These are phyloP conservation scores for Litchi chinensis DNA, from an alignment of 345 rosid genomes.

Conservation along the genomic window DNA sequence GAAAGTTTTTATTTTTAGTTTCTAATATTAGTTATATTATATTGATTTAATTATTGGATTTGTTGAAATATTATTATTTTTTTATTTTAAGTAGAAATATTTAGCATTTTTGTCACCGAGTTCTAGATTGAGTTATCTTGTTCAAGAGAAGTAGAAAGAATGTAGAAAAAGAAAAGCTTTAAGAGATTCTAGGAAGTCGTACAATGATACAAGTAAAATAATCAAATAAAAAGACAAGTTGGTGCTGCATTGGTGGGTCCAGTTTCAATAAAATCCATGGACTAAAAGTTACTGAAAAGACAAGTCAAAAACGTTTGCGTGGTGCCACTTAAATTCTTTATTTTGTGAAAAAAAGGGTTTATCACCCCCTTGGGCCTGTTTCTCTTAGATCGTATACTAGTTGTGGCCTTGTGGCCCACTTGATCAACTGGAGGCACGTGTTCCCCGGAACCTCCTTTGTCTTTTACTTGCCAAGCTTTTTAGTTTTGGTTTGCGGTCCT, in stretches of 20 bases:
- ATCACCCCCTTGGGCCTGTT: neutral
- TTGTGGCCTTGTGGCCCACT: neutral
- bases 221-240: slow-evolving; percentile 4
- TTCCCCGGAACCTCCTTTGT: neutral
- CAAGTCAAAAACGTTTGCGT: slow-evolving; percentile 20
- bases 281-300: slow-evolving; percentile 3
- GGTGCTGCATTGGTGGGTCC: slow-evolving; percentile 25
- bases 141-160: neutral
- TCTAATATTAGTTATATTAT: too few relatives aligned
- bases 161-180: neutral
- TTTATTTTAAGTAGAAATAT: too few relatives aligned
- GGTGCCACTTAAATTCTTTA: slow-evolving; percentile 10
- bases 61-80: too few relatives aligned
- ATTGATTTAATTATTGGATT: too few relatives aligned
- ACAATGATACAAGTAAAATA: neutral
- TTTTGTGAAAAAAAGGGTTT: neutral
- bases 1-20: neutral
- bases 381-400: neutral
- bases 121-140: too few relatives aligned
- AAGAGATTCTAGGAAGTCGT: neutral
- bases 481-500: slow-evolving; percentile 5
- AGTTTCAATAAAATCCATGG: neutral
- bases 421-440: neutral
- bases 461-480: neutral
- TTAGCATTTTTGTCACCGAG: too few relatives aligned